These are phyloP conservation scores for Rhodotorula graminis DNA, from an alignment of 768 basidiomycete species.

Conservation along the genomic window DNA sequence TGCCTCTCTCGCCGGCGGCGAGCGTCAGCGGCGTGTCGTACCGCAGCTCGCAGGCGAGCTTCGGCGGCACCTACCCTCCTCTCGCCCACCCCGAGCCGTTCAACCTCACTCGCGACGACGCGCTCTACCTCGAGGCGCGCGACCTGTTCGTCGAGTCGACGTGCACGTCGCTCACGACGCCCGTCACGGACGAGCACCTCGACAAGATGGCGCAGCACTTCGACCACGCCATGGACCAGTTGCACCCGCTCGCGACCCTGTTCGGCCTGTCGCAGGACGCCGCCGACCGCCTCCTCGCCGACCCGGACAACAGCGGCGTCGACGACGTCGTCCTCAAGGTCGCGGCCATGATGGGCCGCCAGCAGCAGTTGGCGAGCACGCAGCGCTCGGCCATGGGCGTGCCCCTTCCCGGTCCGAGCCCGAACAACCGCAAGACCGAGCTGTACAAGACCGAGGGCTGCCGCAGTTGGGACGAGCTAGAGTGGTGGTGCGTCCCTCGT, in stretches of 20 bases:
- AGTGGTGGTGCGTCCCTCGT: slow-evolving; percentile 52
- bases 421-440: slow-evolving; percentile 84
- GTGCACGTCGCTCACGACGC: slow-evolving; percentile 15
- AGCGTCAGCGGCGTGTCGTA: slow-evolving; percentile 4
- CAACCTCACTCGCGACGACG: slow-evolving; percentile 28
- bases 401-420: slow-evolving; percentile 62
- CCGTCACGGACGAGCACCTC: slow-evolving; percentile 9
- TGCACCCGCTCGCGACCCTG: slow-evolving; percentile 31
- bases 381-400: slow-evolving; percentile 23
- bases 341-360: slow-evolving; percentile 25
- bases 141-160: slow-evolving; percentile 28
- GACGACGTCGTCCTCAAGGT: slow-evolving; percentile 31
- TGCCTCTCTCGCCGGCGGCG: not conserved
- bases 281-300: slow-evolving; percentile 30
- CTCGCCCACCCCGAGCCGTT: slow-evolving; percentile 30
- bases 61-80: slow-evolving; percentile 17
- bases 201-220: slow-evolving; percentile 26
- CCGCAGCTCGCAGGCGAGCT: slow-evolving; percentile 12
- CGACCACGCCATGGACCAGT: slow-evolving; percentile 32
- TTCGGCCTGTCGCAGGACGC: slow-evolving; percentile 35
- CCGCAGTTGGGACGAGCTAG: slow-evolving; percentile 35
- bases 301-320: slow-evolving; percentile 30
- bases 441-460: slow-evolving; percentile 60
- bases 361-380: slow-evolving; percentile 28
- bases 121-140: slow-evolving; percentile 35